Evolutionary conservation across 2,329 filamentous ascomycete genomes (phyloP).

Genomic region (Seiridium unicorne): DNA sequence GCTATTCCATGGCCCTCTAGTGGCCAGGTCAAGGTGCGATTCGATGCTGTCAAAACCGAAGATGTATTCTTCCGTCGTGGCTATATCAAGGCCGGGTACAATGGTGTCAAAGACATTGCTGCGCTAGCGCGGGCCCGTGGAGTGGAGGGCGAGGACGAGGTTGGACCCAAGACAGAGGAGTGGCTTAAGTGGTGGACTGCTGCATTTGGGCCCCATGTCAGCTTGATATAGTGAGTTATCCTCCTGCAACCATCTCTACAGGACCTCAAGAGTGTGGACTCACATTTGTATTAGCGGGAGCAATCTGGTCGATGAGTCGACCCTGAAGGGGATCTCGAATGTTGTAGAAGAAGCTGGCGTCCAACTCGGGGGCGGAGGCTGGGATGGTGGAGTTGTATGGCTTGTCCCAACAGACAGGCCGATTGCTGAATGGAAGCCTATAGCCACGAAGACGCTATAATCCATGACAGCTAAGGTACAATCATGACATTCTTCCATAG

Average conservation of each 20-base stretch:
- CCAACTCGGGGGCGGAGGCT: conserved; percentile 15
- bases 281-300: conserved; percentile 17
- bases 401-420: conserved; percentile 27
- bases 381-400: conserved; percentile 29
- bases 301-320: conserved; percentile 20
- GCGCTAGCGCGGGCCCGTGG: conserved; percentile 23
- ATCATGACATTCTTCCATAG: too few species aligned
- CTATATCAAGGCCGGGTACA: conserved; percentile 21
- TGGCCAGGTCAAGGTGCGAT: conserved; percentile 13
- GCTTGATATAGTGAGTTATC: conserved; percentile 31
- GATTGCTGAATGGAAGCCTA: conserved; percentile 28
- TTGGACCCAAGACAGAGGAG: neutral
- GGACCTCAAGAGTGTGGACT: neutral
- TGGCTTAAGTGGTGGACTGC: conserved; percentile 25
- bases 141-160: conserved; percentile 18
- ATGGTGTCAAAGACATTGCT: conserved; percentile 18
- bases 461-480: too few species aligned
- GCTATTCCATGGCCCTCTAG: conserved; percentile 16
- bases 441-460: conserved; percentile 18
- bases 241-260: neutral
- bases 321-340: conserved; percentile 17
- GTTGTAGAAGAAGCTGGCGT: conserved; percentile 21
- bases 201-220: conserved; percentile 29
- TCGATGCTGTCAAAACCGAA: conserved; percentile 20
- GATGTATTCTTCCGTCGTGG: conserved; percentile 28